These are phyloP conservation scores for Trichophyton benhamiae DNA, from an alignment of 2,329 filamentous ascomycete genomes.

Conservation along the genomic window DNA sequence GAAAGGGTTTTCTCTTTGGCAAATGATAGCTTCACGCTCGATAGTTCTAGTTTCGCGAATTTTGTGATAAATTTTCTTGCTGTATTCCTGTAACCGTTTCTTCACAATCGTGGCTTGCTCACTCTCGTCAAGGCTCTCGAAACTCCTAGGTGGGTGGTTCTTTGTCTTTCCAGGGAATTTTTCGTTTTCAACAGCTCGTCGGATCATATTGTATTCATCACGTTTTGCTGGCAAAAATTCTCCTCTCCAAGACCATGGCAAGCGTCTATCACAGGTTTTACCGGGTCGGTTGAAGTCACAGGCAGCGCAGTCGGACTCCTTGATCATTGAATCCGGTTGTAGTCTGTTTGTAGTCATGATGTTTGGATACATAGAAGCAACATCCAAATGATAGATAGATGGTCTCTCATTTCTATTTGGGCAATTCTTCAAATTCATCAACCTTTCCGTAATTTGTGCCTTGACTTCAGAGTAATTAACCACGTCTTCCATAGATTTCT, in stretches of 20 bases:
- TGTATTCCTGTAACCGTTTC: conserved; percentile 83
- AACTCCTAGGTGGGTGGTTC: conserved; percentile 57
- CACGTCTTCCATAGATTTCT: conserved; percentile 67
- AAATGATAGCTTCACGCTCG: conserved; percentile 91
- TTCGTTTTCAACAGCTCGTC: conserved; percentile 81
- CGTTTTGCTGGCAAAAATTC: conserved; percentile 92
- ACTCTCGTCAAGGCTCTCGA: conserved; percentile 66
- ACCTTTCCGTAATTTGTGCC: conserved; percentile 59
- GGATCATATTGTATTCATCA: conserved; percentile 99
- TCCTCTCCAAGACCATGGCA: conserved; percentile 97
- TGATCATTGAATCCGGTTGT: conserved; percentile 97
- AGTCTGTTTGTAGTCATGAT: conserved; percentile 99
- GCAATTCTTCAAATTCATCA: conserved; percentile 63
- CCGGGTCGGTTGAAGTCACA: conserved; percentile 97
- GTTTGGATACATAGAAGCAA: conserved; percentile 98
- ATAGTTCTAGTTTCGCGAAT: conserved; percentile 92
- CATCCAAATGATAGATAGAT: conserved; percentile 94
- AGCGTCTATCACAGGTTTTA: conserved; percentile 85
- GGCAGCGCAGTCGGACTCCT: conserved; percentile 88
- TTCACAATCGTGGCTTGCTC: conserved; percentile 71
- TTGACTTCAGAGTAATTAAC: conserved; percentile 76
- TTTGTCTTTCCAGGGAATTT: conserved; percentile 71
- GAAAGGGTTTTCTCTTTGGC: conserved; percentile 94
- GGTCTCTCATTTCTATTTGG: conserved; percentile 77
- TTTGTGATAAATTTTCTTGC: conserved; percentile 98